phyloP scores from a whole-genome alignment of 2,329 filamentous ascomycete species.

The Botrytis galanthina region DNA sequence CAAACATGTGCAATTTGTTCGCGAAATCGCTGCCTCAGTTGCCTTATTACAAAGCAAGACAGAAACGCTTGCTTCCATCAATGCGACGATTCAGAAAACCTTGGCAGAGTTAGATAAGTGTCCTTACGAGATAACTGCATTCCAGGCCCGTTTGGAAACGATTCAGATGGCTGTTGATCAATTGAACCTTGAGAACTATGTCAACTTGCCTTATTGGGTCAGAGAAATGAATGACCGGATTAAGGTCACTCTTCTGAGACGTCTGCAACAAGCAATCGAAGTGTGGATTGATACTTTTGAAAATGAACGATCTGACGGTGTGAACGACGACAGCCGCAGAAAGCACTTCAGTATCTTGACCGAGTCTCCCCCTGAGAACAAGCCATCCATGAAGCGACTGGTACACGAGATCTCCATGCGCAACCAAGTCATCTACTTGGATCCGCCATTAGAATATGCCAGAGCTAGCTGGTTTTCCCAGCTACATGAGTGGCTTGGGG shows the following conservation, averaged over 20 bases:
- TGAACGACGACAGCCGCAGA: conserved; percentile 50
- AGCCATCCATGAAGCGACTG: conserved; percentile 67
- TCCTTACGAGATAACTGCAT: conserved; percentile 74
- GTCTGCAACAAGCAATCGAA: conserved; percentile 78
- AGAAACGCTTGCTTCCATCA: conserved; percentile 71
- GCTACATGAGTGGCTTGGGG: conserved; percentile 87
- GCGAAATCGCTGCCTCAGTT: conserved; percentile 84
- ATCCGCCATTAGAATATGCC: conserved; percentile 88
- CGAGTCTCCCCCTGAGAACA: conserved; percentile 47
- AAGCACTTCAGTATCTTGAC: conserved; percentile 47
- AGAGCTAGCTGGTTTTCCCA: conserved; percentile 92
- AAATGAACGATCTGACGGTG: conserved; percentile 47
- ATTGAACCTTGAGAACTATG: conserved; percentile 92
- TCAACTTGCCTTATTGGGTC: conserved; percentile 91
- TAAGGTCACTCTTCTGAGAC: conserved; percentile 73
- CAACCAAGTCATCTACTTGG: conserved; percentile 95
- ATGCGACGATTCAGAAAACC: conserved; percentile 77
- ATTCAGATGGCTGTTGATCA: conserved; percentile 95
- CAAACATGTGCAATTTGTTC: conserved; percentile 94
- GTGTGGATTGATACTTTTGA: conserved; percentile 88
- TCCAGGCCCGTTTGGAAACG: conserved; percentile 75
- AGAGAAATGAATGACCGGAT: conserved; percentile 81
- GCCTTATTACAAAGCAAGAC: conserved; percentile 88
- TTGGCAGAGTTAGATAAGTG: conserved; percentile 81
- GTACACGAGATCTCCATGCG: conserved; percentile 95